Base-by-base conservation (phyloP, 257 asterid genomes). In the Gardenia jasminoides region DNA sequence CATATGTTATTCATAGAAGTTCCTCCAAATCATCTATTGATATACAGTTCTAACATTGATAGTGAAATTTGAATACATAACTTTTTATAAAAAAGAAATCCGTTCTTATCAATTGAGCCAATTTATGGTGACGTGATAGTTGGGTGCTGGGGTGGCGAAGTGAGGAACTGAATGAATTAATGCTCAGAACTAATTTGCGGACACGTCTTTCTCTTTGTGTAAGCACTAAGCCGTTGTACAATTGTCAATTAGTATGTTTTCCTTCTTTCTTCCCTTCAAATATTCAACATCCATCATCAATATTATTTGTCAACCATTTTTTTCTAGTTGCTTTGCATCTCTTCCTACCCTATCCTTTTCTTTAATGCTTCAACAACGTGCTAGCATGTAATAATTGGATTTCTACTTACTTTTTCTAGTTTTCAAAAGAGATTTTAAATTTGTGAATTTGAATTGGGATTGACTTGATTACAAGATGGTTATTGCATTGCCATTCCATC, bases 301-400 rank as follows among this genome's bases (percentile, higher is more conserved):
- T 36, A 36, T 3, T 36, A 36, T 36, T 36, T 36, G 41, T 36
- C 41, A 36, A 72, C 30, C 16, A 9, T 26, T 24, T 80, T 65
- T 48, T 80, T 16, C 33, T 16, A 36, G 68, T 47, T 54, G 79
- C 43, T 54, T 36, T 6, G 41, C 67, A 58, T 7, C 70, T 72
- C 3, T 61, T 56, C 20, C 36, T 17, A 16, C 44, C 44, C 16
- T 19, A 6, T 2, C 24, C 16, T 46, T 31, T 78, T 24, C 17
- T n/a, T 54, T 68, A 2, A 67, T 36, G n/a, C 10, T 50, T 44
- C 43, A 1, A 67, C 76, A 54, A 80, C 83, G 80, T 80, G 83
- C 22, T 41, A 61, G 30, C 76, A 80, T 75, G 83, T 80, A 39
- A 75, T 69, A 39, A 80, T 80, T 36, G 66, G 39, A 33, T 19